Base-by-base conservation (phyloP, 805 yeast genomes). In the Spathaspora boniae region DNA sequence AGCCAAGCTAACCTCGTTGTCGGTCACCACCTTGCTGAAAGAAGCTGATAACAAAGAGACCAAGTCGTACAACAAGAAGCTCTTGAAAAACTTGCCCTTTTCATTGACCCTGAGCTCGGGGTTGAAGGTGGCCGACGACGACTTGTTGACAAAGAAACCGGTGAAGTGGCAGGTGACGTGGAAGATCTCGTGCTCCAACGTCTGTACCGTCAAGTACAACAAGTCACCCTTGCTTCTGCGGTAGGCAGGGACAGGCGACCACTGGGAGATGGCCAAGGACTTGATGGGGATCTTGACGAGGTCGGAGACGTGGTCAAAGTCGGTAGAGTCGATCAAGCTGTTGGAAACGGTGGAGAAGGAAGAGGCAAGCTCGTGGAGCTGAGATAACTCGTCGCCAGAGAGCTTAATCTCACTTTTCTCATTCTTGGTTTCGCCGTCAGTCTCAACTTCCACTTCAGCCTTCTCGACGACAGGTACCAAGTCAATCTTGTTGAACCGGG, bases 211-310 rank as follows among this genome's bases (percentile, higher is more conserved):
- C 50, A 93, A 66, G 58, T 91, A 91, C 39, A 83, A 66, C 48
- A 89, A 67, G 52, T 89, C 95, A 17, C 98, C 98, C 53, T 72
- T 74, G 31, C 70, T 45, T 47, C 66, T 74, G 53, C 73, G 76
- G 34, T 68, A 62, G 12, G 81, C 66, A 20, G 91, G 82, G 9
- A 87, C 87, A 4, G 97, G 96, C 45, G 85, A 81, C 93, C 96
- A 91, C 36, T 77, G 75, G 9, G 96, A 85, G 33, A 87, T 56
- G 35, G 65, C 53, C 31, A 78, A 60, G 0, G 74, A 63, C 45
- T 70, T 74, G 42, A 93, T 61, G 6, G 91, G 83, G 15, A 72
- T 63, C 24, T 56, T 50, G 33, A 68, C 46, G 29, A 49, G 40
- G 22, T 45, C 45, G 29, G 51, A 50, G 11, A 62, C 44, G 9